phyloP scores from a whole-genome alignment of 306 rosid genomes.

The Castanea mollissima region DNA sequence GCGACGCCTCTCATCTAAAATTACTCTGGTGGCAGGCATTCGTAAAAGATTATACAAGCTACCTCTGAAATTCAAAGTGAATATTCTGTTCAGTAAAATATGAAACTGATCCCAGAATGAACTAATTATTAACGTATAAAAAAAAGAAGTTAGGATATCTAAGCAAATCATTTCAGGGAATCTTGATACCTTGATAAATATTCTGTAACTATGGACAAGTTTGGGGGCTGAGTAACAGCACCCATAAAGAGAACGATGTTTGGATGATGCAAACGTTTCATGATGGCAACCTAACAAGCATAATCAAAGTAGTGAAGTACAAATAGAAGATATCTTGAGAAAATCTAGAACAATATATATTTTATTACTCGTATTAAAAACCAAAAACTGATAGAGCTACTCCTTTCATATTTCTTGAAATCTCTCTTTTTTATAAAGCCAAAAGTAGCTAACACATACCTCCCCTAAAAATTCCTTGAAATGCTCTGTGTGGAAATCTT shows the following conservation, averaged over 20 bases:
- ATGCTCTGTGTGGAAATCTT: conserved; percentile 70
- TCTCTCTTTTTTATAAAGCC: background rate
- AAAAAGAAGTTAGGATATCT: background rate
- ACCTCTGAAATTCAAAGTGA: conserved; percentile 67
- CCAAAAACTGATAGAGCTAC: background rate
- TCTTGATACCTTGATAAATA: conserved; percentile 77
- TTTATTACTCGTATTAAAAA: background rate
- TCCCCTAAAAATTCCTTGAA: conserved; percentile 78
- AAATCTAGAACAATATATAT: background rate
- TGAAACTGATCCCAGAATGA: conserved; percentile 3
- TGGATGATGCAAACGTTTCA: conserved; percentile 91
- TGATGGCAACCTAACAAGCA: conserved; percentile 72
- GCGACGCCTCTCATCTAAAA: conserved; percentile 68
- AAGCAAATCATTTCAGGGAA: conserved; percentile 14
- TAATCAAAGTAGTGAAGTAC: conserved; percentile 28
- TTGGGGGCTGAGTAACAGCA: conserved; percentile 85
- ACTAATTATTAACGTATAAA: background rate
- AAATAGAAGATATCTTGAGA: conserved; percentile 1
- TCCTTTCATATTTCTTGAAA: background rate
- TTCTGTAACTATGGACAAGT: conserved; percentile 93
- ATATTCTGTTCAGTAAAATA: conserved; percentile 19
- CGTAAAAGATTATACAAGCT: conserved; percentile 85
- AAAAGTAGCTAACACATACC: conserved; percentile 39
- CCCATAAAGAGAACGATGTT: conserved; percentile 96
- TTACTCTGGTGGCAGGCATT: conserved; percentile 52